These are phyloP conservation scores for Amorphotheca resinae DNA, from an alignment of 495 filamentous ascomycete species.

Conservation along the genomic window DNA sequence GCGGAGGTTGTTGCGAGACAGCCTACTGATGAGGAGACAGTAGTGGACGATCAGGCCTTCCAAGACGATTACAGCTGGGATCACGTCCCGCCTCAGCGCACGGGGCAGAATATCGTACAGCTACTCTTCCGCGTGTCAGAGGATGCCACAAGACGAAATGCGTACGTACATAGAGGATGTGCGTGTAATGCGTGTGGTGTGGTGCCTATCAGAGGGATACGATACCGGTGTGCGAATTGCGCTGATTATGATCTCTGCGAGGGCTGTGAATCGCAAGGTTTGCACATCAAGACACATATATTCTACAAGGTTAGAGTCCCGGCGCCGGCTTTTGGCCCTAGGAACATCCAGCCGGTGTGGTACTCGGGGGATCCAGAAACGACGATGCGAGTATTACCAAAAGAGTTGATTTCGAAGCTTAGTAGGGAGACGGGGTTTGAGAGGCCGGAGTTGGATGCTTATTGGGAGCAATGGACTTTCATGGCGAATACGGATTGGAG, in stretches of 20 bases:
- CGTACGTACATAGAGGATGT: slow-evolving; percentile 89
- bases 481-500: slow-evolving; percentile 76
- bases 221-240: slow-evolving; percentile 88
- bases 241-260: slow-evolving; percentile 87
- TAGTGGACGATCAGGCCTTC: slow-evolving; percentile 46
- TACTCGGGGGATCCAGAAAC: slow-evolving; percentile 79
- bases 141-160: slow-evolving; percentile 68
- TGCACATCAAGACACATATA: slow-evolving; percentile 84
- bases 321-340: slow-evolving; percentile 50
- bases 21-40: slow-evolving; percentile 40
- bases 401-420: slow-evolving; percentile 49
- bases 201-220: slow-evolving; percentile 78
- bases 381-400: slow-evolving; percentile 48
- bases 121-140: slow-evolving; percentile 70
- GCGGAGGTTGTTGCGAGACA: slow-evolving; percentile 25
- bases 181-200: slow-evolving; percentile 78
- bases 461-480: slow-evolving; percentile 94
- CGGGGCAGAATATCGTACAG: slow-evolving; percentile 60
- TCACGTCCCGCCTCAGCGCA: slow-evolving; percentile 30
- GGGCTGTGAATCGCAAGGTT: slow-evolving; percentile 69
- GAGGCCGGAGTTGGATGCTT: slow-evolving; percentile 71
- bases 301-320: slow-evolving; percentile 88
- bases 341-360: slow-evolving; percentile 65
- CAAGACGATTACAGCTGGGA: slow-evolving; percentile 39
- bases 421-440: slow-evolving; percentile 66